Conservation (phyloP, 1,139 yeast genomes). For the Nakaseomyces nivariensis region DNA sequence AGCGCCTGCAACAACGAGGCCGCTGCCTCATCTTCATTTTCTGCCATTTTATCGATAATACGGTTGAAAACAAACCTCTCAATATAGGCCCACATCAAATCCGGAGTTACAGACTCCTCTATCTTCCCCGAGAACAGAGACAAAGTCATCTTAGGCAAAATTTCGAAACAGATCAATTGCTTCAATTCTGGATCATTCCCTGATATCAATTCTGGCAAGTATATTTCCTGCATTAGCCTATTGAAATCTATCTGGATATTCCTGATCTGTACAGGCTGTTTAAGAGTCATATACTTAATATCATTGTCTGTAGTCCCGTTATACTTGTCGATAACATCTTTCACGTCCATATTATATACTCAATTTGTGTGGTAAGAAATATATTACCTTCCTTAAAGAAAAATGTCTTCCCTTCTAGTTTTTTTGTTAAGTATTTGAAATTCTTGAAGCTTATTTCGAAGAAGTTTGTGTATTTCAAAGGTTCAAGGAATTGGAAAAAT, state of each 20-base stretch:
- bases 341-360: conserved; percentile 7
- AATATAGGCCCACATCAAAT: conserved; percentile 1
- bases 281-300: conserved; percentile 20
- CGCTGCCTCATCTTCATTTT: not conserved
- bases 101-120: not conserved
- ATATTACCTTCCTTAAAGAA: no score
- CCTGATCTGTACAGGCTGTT: conserved; percentile 10
- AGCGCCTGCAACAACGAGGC: not conserved
- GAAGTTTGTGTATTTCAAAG: no score
- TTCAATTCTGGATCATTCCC: conserved; percentile 15
- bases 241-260: conserved; percentile 11
- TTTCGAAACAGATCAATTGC: conserved; percentile 13
- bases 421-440: no score
- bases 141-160: conserved; percentile 8
- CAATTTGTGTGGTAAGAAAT: no score
- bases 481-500: no score
- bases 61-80: not conserved
- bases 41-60: not conserved
- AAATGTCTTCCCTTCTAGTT: no score
- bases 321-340: conserved; percentile 11
- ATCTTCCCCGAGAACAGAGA: not conserved
- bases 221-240: conserved; percentile 9
- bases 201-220: conserved; percentile 15
- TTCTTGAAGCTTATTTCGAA: no score
- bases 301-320: conserved; percentile 16